Base-by-base conservation (phyloP, 2,329 filamentous ascomycete species). In the Colletotrichum noveboracense region DNA sequence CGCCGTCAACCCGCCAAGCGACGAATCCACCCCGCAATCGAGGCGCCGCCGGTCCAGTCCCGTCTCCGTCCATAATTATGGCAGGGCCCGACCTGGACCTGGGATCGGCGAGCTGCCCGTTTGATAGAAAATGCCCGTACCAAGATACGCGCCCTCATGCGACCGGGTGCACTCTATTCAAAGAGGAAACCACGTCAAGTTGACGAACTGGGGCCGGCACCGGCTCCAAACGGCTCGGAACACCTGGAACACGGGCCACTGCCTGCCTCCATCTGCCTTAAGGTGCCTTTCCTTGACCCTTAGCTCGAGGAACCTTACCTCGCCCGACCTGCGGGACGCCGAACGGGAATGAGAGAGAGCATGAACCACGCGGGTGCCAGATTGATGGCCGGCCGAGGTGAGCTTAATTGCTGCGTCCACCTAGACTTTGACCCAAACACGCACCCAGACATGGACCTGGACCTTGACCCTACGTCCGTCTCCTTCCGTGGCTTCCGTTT, bases 1-100 rank as follows among this genome's bases (percentile, higher is more conserved):
- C 52, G 62, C n/a, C 70, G 56, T 73, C 61, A 56, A 60, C 67
- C 62, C 32, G 56, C 58, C 56, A 67, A 64, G 69, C 32, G 56
- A 73, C 28, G 24, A 71, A 24, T 34, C 72, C 67, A 66, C 72
- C 73, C 69, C 68, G 69, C 73, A 48, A 67, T 65, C 48, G 62
- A 61, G 69, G 55, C 55, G 28, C 26, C 62, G 73, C 73, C 62
- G 55, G 52, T 60, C 55, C 52, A 68, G 66, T 48, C 64, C 43
- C 64, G 36, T 30, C 18, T 21, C 43, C 32, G 24, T 65, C 52
- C 66, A 34, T 58, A 38, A 18, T 38, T 43, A n/a, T 43, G 38
- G 9, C 38, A 43, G 38, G 38, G 38, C 38, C 38, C 38, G 56
- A n/a, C 58, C 58, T 30, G 18, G 18, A 61, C 58, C 28, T n/a